Base-by-base conservation (phyloP, 345 rosid genomes). In the Clausena lansium region DNA sequence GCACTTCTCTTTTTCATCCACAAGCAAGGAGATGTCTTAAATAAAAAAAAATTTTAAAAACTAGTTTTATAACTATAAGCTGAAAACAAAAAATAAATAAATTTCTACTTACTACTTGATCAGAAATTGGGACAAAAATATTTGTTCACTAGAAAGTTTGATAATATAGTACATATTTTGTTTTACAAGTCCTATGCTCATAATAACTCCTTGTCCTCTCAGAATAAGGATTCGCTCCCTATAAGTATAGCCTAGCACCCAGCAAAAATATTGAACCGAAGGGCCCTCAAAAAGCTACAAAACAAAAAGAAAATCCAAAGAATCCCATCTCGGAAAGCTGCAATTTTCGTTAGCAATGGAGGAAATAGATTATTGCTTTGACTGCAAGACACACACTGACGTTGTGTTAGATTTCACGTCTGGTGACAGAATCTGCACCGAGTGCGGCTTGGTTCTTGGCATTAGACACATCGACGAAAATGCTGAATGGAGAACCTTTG, bases 371-470 rank as follows among this genome's bases (percentile, higher is more conserved):
- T 45, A 45, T 45, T 45, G 17, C 50, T 45, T 11, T 45, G 50
- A 4, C 5, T 45, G 50, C 50, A 45, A 45, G 50, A 45, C 1
- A 45, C 11, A 45, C 45, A 60, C 81, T 6, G 65, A 60, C 33
- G 32, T 73, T 7, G 75, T 73, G 20, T 15, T 59, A 4, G 78
- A 81, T 62, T 70, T 52, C 72, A 4, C 22, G 7, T 6, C 67
- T 5, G 67, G 76, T 1, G 81, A 81, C 50, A 60, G 59, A 14
- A 30, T 77, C 36, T 77, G 81, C 27, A 9, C 24, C 0, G 75
- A 57, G 7, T 77, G 84, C 15, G 78, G 78, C 4, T 70, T 77
- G n/a, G 63, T 81, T 67, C 69, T 80, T 17, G 80, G 65, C 24
- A 22, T 59, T 47, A 7, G 8, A 8, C 11, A 5, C 41, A 25